These are phyloP conservation scores for Starmerella ratchasimensis DNA, from an alignment of 805 yeast genomes.

Conservation along the genomic window DNA sequence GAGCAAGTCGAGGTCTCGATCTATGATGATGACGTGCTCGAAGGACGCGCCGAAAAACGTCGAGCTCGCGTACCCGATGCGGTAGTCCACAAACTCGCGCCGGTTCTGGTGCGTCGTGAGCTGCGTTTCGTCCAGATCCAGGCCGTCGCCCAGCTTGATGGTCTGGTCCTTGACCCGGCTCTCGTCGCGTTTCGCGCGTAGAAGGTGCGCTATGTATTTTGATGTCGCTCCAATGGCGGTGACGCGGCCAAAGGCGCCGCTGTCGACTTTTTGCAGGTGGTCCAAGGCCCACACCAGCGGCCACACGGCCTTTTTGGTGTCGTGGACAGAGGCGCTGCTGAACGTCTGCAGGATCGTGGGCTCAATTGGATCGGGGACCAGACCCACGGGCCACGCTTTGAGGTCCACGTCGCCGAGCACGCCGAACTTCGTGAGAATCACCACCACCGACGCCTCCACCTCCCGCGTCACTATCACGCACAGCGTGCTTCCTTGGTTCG, in stretches of 20 bases:
- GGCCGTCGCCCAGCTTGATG: neutral
- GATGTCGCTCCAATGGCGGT: slow-evolving; percentile 51
- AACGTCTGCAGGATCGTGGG: slow-evolving; percentile 7
- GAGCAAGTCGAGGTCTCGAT: slow-evolving; percentile 59
- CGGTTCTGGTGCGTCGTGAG: slow-evolving; percentile 1
- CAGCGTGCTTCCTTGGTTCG: neutral
- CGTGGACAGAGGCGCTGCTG: slow-evolving; percentile 1
- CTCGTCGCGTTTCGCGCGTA: slow-evolving; percentile 14
- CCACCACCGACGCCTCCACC: slow-evolving; percentile 13
- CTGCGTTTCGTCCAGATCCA: neutral
- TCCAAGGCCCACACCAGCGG: slow-evolving; percentile 38
- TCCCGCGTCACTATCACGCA: slow-evolving; percentile 12
- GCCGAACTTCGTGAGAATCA: slow-evolving; percentile 26
- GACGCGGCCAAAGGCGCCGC: slow-evolving; percentile 37
- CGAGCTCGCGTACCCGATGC: slow-evolving; percentile 21
- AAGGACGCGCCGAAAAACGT: slow-evolving; percentile 24
- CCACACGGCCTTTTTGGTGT: slow-evolving; percentile 9
- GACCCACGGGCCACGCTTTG: slow-evolving; percentile 29
- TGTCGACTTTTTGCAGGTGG: slow-evolving; percentile 27
- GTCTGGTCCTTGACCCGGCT: slow-evolving; percentile 9
- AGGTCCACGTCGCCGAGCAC: slow-evolving; percentile 32
- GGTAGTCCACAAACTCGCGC: slow-evolving; percentile 17
- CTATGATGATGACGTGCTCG: slow-evolving; percentile 61
- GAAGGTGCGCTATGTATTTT: slow-evolving; percentile 30
- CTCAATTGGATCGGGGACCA: slow-evolving; percentile 9